Percentiles rank a stretch among this genome's conserved stretches.
Conservation (phyloP, 495 filamentous ascomycete genomes). For the Parmelia sp. region DNA sequence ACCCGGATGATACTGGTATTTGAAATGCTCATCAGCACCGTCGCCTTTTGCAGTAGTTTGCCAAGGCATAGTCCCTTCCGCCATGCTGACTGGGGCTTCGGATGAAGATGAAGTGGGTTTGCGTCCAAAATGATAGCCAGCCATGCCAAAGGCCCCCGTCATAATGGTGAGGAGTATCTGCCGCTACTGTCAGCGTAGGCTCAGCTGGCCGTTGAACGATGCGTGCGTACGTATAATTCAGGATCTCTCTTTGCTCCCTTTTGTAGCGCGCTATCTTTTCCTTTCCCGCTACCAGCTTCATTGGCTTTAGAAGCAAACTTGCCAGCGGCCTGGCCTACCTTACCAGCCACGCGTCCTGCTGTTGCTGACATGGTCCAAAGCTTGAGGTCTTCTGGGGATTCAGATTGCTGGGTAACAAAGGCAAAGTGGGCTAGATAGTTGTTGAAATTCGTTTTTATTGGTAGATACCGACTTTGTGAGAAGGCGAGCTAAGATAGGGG, state of each 20-base stretch:
- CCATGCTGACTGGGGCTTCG: conserved; percentile 69
- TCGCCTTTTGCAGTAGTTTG: conserved; percentile 53
- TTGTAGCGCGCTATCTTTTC: conserved; percentile 47
- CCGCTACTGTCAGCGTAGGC: conserved; percentile 8
- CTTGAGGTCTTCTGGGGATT: background rate
- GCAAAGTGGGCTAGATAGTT: background rate
- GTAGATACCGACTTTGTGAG: no score
- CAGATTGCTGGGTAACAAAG: background rate
- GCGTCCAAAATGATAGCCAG: conserved; percentile 81
- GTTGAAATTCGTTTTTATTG: background rate
- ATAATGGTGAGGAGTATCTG: conserved; percentile 89
- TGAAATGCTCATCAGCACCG: conserved; percentile 50
- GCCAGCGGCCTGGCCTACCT: conserved; percentile 21
- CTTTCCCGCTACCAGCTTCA: conserved; percentile 34
- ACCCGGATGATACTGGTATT: conserved; percentile 91
- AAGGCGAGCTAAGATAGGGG: background rate
- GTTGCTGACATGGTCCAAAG: conserved; percentile 46
- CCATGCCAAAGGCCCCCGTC: conserved; percentile 78
- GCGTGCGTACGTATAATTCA: conserved; percentile 65
- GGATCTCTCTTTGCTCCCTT: conserved; percentile 69
- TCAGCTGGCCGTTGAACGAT: background rate
- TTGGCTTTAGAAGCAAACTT: conserved; percentile 28
- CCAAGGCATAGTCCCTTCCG: conserved; percentile 80
- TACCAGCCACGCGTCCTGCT: conserved; percentile 44
- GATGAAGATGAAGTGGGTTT: conserved; percentile 80